Evolutionary conservation across 2,329 filamentous ascomycete genomes (phyloP).

Genomic region (Cytospora piceae): DNA sequence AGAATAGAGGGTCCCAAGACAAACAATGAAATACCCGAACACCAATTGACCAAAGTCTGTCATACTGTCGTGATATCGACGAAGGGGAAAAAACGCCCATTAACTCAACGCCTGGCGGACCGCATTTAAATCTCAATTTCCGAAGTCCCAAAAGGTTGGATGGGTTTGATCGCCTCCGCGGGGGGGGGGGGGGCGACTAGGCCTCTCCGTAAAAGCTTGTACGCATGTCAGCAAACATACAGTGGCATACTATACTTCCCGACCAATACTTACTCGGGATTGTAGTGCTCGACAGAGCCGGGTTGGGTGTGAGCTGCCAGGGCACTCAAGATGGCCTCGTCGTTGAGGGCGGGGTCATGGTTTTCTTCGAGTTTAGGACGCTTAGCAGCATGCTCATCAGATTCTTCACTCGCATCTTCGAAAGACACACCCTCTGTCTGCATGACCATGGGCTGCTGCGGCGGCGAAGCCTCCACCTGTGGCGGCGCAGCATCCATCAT

Average conservation of each 20-base stretch:
- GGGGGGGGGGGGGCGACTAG: not conserved
- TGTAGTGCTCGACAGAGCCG: constrained; percentile 44
- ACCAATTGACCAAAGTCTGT: constrained; percentile 16
- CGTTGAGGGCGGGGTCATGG: constrained; percentile 46
- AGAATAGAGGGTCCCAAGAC: not conserved
- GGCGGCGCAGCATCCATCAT: constrained; percentile 30
- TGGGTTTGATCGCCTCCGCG: not conserved
- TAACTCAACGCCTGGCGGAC: constrained; percentile 10
- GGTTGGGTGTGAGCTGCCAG: constrained; percentile 49
- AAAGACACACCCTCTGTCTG: constrained; percentile 34
- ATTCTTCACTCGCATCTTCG: constrained; percentile 29
- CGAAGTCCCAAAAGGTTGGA: not conserved
- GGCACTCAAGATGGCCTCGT: constrained; percentile 52
- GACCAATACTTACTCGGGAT: constrained; percentile 45
- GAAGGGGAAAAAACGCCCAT: constrained; percentile 16
- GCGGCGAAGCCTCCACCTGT: constrained; percentile 32
- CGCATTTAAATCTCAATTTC: not conserved
- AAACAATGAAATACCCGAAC: constrained; percentile 18
- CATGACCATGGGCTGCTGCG: constrained; percentile 37
- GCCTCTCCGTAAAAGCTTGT: constrained; percentile 27
- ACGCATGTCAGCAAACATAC: constrained; percentile 6
- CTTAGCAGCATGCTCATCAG: constrained; percentile 45
- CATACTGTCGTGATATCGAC: constrained; percentile 15
- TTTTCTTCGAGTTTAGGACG: constrained; percentile 44
- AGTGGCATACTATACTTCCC: not conserved